Base-by-base conservation (phyloP, 2,329 filamentous ascomycete species). In the Sporothrix variecibatus region DNA sequence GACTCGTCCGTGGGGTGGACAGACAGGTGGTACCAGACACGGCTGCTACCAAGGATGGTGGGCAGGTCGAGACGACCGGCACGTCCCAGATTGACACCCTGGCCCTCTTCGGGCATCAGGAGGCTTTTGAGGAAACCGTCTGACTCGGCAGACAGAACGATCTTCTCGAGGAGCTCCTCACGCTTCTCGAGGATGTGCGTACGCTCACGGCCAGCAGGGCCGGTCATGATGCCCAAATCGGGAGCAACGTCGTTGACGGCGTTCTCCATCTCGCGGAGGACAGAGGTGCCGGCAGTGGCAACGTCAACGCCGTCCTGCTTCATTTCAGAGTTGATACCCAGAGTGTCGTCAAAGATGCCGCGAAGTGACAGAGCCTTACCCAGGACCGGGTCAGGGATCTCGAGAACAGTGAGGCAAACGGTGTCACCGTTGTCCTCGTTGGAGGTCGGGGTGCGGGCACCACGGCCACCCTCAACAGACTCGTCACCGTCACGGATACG, bases 271-370 rank as follows among this genome's bases (percentile, higher is more conserved):
- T 98, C 95, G 51, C 93, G 91, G 17, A 95, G 81, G 11, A 98
- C 92, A 0, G 95, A 97, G 74, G 91, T 92, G n/a, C 93, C 93
- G 1, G 90, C 90, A 0, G 91, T 78, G 0, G 88, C 84, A 1
- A 97, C 88, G n/a, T 93, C 88, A 0, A 99, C 89, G 11, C 96
- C 96, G 78, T 99, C 96, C 76, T 95, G 92, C 79, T 95, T 97
- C 95, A 99, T 98, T 84, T 99, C 96, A 0, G 92, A 88, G 78
- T 98, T 98, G 84, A 99, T 98, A 71, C 96, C 96, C 26, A 92
- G 86, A n/a, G 87, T 89, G 78, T 98, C 96, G 78, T 99, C 95
- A 78, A 99, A 99, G 49, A 98, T 90, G 17, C 93, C 94, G 53
- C 94, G 93, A 84, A 99, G 90, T 15, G 93, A 90, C n/a, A 97